Conservation (phyloP, 495 filamentous ascomycete species). For the Podospora fimiseda region DNA sequence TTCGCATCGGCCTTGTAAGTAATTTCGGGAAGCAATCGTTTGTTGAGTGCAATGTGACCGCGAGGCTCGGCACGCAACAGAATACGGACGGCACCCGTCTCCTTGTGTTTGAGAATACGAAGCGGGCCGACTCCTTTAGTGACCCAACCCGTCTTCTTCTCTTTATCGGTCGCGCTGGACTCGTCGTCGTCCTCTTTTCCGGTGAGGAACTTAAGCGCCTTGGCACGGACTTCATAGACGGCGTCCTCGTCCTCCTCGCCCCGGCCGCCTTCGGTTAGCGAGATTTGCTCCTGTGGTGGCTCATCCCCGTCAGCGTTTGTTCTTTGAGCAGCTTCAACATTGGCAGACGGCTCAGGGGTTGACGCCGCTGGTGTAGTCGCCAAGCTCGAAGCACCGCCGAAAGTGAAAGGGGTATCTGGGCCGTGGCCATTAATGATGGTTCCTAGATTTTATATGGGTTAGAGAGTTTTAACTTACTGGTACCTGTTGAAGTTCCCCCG, state of each 20-base stretch:
- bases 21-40: conserved; percentile 50
- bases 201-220: conserved; percentile 48
- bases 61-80: conserved; percentile 63
- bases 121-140: conserved; percentile 58
- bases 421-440: conserved; percentile 15
- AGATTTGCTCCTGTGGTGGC: conserved; percentile 51
- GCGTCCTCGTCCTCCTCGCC: conserved; percentile 68
- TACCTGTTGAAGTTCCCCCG: conserved; percentile 37
- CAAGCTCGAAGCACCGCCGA: conserved; percentile 46
- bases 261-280: conserved; percentile 54
- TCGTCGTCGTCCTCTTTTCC: conserved; percentile 32
- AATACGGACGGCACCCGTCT: conserved; percentile 54
- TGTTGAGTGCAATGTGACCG: conserved; percentile 64
- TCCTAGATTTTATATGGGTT: conserved; percentile 12
- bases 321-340: conserved; percentile 43
- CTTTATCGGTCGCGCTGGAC: conserved; percentile 21
- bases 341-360: conserved; percentile 53
- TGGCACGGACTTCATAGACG: conserved; percentile 56
- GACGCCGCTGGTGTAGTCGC: conserved; percentile 54
- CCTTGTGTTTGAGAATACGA: conserved; percentile 61
- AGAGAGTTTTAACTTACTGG: conserved; percentile 29
- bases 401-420: conserved; percentile 40
- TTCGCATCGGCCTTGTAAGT: conserved; percentile 46
- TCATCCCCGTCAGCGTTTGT: conserved; percentile 45
- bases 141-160: conserved; percentile 46